Evolutionary conservation across 2,329 filamentous ascomycete species (phyloP).

Genomic region (Didymella pinodella): DNA sequence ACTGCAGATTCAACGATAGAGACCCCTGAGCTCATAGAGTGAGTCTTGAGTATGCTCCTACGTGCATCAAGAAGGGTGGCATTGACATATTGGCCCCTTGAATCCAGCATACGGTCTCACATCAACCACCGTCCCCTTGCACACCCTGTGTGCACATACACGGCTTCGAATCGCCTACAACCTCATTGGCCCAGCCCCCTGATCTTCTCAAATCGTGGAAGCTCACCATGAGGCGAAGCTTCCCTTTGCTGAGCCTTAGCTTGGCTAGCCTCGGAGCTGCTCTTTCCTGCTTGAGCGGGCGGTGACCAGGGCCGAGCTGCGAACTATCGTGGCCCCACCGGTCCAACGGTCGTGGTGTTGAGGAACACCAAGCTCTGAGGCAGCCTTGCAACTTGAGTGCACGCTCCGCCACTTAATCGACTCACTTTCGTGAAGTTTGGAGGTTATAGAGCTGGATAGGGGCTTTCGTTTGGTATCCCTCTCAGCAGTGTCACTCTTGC

Average conservation of each 20-base stretch:
- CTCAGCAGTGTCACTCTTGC: constrained; percentile 1
- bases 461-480: constrained; percentile 28
- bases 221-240: constrained; percentile 9
- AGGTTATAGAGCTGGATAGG: constrained; percentile 33
- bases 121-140: neutral
- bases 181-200: neutral
- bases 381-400: constrained; percentile 30
- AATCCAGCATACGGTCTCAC: neutral
- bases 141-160: neutral
- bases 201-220: neutral
- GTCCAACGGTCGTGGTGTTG: constrained; percentile 15
- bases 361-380: constrained; percentile 26
- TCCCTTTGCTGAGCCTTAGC: neutral
- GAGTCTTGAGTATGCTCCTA: neutral
- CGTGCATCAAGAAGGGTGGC: neutral
- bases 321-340: constrained; percentile 12
- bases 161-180: neutral
- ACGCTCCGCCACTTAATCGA: constrained; percentile 20
- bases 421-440: constrained; percentile 5
- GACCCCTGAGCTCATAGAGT: too few species aligned
- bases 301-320: constrained; percentile 24
- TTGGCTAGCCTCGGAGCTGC: neutral
- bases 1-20: too few species aligned
- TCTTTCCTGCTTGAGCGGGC: constrained; percentile 20
- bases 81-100: neutral